Percentiles rank a stretch among this genome's conserved stretches.
These are phyloP conservation scores for Penicillium hordei DNA, from an alignment of 2,329 filamentous ascomycete genomes.

Conservation along the genomic window DNA sequence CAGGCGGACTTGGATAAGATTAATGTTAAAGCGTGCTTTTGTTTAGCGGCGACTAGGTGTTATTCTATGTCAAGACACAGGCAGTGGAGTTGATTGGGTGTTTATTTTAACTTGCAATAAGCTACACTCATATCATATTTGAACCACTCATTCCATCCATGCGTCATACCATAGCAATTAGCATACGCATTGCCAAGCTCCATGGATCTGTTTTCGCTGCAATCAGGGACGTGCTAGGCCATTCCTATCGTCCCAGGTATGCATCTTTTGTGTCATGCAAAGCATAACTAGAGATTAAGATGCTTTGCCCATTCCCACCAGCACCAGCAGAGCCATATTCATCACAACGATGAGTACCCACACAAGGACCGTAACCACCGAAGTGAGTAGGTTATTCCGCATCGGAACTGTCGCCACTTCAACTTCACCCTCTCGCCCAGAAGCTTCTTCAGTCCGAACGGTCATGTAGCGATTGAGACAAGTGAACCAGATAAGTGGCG, in stretches of 20 bases:
- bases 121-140: slow-evolving; percentile 1
- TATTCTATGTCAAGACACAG: slow-evolving; percentile 15
- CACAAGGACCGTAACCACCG: slow-evolving; percentile 59
- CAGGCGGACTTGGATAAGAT: slow-evolving; percentile 42
- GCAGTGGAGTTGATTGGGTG: slow-evolving; percentile 19
- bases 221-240: neutral
- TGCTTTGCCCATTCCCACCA: slow-evolving; percentile 58
- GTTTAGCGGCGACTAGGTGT: slow-evolving; percentile 6
- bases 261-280: neutral
- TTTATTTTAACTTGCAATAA: slow-evolving; percentile 3
- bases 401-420: slow-evolving; percentile 55
- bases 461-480: slow-evolving; percentile 78
- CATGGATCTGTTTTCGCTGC: neutral
- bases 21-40: slow-evolving; percentile 13
- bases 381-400: slow-evolving; percentile 69
- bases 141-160: neutral
- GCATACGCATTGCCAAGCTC: neutral
- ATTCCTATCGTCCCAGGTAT: neutral
- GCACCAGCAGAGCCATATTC: slow-evolving; percentile 74
- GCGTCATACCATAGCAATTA: neutral
- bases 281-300: slow-evolving; percentile 14
- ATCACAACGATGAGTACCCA: slow-evolving; percentile 75
- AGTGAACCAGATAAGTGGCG: slow-evolving; percentile 83
- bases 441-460: slow-evolving; percentile 52
- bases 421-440: slow-evolving; percentile 30